A percentile compares a stretch with the other conserved stretches of the same genome.
Evolutionary conservation across 2,329 filamentous ascomycete species (phyloP).

Genomic region (Colletotrichum theobromicola): DNA sequence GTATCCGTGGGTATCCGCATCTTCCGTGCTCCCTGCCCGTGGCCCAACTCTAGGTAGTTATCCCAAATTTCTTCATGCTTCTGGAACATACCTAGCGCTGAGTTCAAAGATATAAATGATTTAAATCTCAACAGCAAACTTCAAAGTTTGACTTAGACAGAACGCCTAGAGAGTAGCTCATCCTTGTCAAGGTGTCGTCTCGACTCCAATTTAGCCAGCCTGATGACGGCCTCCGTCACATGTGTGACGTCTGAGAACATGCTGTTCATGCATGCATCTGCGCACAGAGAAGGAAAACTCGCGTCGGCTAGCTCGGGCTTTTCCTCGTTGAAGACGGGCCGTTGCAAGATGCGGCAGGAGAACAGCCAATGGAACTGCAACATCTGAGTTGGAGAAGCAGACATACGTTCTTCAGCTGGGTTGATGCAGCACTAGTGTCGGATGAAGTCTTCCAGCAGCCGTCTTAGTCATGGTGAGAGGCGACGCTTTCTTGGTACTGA

Average conservation of each 20-base stretch:
- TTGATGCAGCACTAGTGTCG: background rate
- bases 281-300: background rate
- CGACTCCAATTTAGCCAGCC: background rate
- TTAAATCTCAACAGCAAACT: background rate
- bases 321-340: background rate
- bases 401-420: background rate
- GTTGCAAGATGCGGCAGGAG: slow-evolving; percentile 1
- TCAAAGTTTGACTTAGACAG: background rate
- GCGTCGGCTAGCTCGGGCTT: slow-evolving; percentile 1
- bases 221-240: background rate
- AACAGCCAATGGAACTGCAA: background rate
- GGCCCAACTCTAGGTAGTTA: background rate
- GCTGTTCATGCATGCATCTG: background rate
- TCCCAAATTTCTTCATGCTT: background rate
- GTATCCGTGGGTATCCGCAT: background rate
- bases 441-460: background rate
- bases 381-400: background rate
- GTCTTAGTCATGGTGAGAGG: background rate
- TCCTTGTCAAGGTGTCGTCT: background rate
- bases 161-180: background rate
- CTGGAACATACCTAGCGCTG: background rate
- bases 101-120: background rate
- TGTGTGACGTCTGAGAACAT: background rate
- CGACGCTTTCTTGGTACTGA: background rate
- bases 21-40: background rate